Percentiles rank a stretch among this genome's conserved stretches.
These are phyloP conservation scores for Tremella mesenterica DNA, from an alignment of 768 basidiomycete genomes.

Conservation along the genomic window DNA sequence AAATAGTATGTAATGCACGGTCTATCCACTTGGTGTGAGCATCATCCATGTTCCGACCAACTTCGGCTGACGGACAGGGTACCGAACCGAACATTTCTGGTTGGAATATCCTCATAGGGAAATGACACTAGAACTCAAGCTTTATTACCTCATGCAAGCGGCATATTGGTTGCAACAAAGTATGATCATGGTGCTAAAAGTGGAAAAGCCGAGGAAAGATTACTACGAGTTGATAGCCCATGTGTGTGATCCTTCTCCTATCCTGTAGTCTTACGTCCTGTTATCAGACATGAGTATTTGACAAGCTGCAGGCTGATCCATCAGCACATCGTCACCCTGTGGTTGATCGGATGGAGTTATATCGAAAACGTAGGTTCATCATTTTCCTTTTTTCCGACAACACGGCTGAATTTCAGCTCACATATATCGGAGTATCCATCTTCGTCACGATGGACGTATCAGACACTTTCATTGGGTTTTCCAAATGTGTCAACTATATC, in stretches of 20 bases:
- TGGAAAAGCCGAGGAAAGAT: constrained; percentile 94
- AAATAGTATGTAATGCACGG: constrained; percentile 71
- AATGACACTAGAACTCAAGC: constrained; percentile 74
- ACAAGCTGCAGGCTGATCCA: not conserved
- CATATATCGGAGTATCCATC: constrained; percentile 79
- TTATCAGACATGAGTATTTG: not conserved
- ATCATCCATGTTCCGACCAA: not conserved
- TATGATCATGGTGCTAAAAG: constrained; percentile 63
- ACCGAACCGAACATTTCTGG: constrained; percentile 72
- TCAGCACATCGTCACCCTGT: constrained; percentile 79
- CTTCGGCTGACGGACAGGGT: constrained; percentile 22
- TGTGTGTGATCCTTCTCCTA: constrained; percentile 25
- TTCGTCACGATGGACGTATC: constrained; percentile 97
- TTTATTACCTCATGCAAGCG: constrained; percentile 86
- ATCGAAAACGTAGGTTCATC: constrained; percentile 22
- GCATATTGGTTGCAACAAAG: constrained; percentile 94
- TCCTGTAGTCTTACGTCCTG: not conserved
- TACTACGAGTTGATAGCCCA: constrained; percentile 77
- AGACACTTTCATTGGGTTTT: constrained; percentile 77
- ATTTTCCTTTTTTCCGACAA: constrained; percentile 21
- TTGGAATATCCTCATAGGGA: constrained; percentile 81
- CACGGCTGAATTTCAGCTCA: constrained; percentile 48
- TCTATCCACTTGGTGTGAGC: constrained; percentile 76
- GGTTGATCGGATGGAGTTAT: constrained; percentile 71
- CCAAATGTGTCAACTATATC: constrained; percentile 83